phyloP scores from a whole-genome alignment of 768 basidiomycete species.

The Gyrodon lividus region DNA sequence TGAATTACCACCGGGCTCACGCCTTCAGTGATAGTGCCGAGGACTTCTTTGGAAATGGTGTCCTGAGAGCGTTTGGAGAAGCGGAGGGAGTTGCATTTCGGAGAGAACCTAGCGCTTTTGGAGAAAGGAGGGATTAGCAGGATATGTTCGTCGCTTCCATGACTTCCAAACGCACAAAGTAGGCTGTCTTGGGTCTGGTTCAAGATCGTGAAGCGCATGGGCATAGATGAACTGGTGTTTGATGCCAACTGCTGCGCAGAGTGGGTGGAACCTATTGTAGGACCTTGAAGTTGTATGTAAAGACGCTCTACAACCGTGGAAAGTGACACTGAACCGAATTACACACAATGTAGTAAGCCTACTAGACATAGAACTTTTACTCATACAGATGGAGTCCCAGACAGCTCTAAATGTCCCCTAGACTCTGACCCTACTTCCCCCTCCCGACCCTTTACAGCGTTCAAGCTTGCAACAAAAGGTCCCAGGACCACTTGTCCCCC shows the following conservation, averaged over 20 bases:
- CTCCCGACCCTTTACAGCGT: too few relatives aligned
- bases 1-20: constrained; percentile 18
- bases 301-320: too few relatives aligned
- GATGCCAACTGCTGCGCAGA: background rate
- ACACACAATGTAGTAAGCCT: too few relatives aligned
- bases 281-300: too few relatives aligned
- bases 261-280: background rate
- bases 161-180: constrained; percentile 15
- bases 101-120: constrained; percentile 20
- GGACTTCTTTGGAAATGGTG: constrained; percentile 20
- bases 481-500: too few relatives aligned
- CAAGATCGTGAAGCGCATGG: constrained; percentile 33
- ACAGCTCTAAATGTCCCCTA: too few relatives aligned
- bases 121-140: constrained; percentile 26
- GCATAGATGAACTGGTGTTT: background rate
- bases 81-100: constrained; percentile 14
- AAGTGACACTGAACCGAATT: too few relatives aligned
- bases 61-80: constrained; percentile 16
- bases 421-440: too few relatives aligned
- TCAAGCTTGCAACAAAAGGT: too few relatives aligned
- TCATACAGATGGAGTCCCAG: too few relatives aligned
- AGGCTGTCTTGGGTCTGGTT: constrained; percentile 37
- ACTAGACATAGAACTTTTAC: too few relatives aligned
- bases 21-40: background rate
- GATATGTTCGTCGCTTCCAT: background rate